Evolutionary conservation across 768 basidiomycete species (phyloP), one percentile per base, ranked within the genome.

Genomic region (Antrodiella citrinella): DNA sequence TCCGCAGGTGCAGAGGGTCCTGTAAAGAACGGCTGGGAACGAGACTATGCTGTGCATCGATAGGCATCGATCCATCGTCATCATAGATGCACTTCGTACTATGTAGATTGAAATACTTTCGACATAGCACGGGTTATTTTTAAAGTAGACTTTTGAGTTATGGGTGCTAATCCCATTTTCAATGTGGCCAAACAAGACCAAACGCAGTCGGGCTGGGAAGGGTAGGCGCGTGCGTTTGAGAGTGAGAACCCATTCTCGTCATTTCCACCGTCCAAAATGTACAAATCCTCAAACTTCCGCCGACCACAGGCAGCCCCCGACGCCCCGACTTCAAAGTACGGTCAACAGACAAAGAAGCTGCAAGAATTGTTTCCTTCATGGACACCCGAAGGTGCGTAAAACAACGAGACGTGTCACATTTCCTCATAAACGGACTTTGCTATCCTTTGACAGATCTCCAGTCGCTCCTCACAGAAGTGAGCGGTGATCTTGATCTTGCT

Each of bases 301-400:
- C 62, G 59, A 45, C 44, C 58, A 13, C 61, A 63, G 42, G 39
- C 60, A 23, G 43, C 55, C 7, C 54, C 60, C 46, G 55, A 65
- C 19, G 45, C 51, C 35, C 35, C 51, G 13, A 49, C 59, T 44
- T 58, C 60, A 51, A 81, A 78, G 61, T 81, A 72, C 59, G 75
- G 74, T 46, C 15, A 67, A 0, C 71, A 88, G 57, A 77, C 80
- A 7, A 67, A 69, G 23, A 77, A 80, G 45, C 79, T 91, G 4
- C 78, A 82, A 64, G 89, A 90, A 61, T 63, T 77, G 52, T 91
- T 88, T 59, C 80, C 87, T 3, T 52, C 60, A 57, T 90, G 78
- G 78, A 77, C 84, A 59, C 71, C 69, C 56, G 86, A 89, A 59
- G 88, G 88, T 35, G 7, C 30, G 30, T 82, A 57, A 47, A 64